Base-by-base conservation (phyloP, 495 filamentous ascomycete genomes). In the Penicillium parvum region DNA sequence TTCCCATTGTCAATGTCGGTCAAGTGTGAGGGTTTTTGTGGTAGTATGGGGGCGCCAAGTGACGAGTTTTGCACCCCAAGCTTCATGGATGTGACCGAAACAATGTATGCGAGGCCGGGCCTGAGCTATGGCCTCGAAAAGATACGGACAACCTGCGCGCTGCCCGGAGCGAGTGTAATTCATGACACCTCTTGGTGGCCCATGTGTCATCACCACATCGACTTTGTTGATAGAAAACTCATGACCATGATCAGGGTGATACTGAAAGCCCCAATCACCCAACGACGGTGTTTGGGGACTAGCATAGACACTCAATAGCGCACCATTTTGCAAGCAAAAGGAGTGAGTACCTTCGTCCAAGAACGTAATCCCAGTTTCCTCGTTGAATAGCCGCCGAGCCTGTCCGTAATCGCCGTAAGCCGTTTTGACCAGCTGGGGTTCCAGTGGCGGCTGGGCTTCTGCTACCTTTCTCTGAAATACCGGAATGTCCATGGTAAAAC, bases 61-160 rank as follows among this genome's bases (percentile, higher is more conserved):
- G 2, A 86, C 72, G 12, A 79, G 20, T 37, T 77, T 78, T 0
- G 73, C 80, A 5, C 83, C 84, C 81, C 80, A 85, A 0, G 66
- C 74, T 53, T 83, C 78, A 49, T 86, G 84, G 20, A 88, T 85
- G 57, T 88, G 84, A 4, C 84, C 83, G 45, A 86, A 88, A 53
- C 81, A 86, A 56, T 86, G 81, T 47, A 88, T 50, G 5, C 57
- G 62, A 1, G 83, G 84, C 32, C 68, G 54, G 3, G 74, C 64
- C 9, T 64, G 66, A 3, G 72, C 72, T 12, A 83, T 54, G 8
- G 79, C 78, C 0, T 57, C 61, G 19, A 86, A 80, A 10, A 88
- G 65, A 29, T 73, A 48, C 10, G 64, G 57, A 45, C 79, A 86
- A 0, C 83, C 84, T 14, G 72, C 74, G 33, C 71, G 58, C 19